Percentiles rank a stretch among this genome's conserved stretches.
Evolutionary conservation across 805 yeast species (phyloP).

Genomic region (Yarrowia keelungensis): DNA sequence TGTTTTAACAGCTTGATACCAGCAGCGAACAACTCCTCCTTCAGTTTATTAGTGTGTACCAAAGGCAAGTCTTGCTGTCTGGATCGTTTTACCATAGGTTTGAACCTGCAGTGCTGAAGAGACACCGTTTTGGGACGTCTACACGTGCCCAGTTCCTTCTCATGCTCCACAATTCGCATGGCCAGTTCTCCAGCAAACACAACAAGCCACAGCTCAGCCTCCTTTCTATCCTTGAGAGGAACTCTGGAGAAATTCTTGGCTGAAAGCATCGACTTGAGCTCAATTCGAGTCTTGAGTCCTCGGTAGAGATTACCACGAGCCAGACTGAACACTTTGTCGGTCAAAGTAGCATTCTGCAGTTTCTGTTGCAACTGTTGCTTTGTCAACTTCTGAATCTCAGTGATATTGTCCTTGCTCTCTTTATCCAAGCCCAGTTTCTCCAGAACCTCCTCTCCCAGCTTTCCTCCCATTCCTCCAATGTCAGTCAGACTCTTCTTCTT

Average conservation of each 20-base stretch:
- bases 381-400: conserved; percentile 59
- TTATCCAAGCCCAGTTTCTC: conserved; percentile 60
- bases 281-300: conserved; percentile 65
- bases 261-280: conserved; percentile 86
- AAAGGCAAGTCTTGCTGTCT: conserved; percentile 44
- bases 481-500: conserved; percentile 69
- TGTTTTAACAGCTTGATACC: conserved; percentile 44
- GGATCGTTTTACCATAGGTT: conserved; percentile 41
- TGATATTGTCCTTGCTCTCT: conserved; percentile 43
- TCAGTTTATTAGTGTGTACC: conserved; percentile 52
- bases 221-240: conserved; percentile 60
- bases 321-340: conserved; percentile 63
- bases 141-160: conserved; percentile 61
- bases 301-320: conserved; percentile 67
- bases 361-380: conserved; percentile 50
- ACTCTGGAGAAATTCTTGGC: conserved; percentile 75
- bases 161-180: conserved; percentile 73
- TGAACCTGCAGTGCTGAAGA: conserved; percentile 50
- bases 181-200: conserved; percentile 83
- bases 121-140: conserved; percentile 65
- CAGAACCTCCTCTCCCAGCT: conserved; percentile 68
- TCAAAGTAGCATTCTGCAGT: conserved; percentile 57
- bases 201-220: conserved; percentile 76
- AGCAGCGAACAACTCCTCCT: conserved; percentile 45
- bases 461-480: conserved; percentile 92